Base-by-base conservation (phyloP, 2,329 filamentous ascomycete genomes). In the Cercospora sojina region DNA sequence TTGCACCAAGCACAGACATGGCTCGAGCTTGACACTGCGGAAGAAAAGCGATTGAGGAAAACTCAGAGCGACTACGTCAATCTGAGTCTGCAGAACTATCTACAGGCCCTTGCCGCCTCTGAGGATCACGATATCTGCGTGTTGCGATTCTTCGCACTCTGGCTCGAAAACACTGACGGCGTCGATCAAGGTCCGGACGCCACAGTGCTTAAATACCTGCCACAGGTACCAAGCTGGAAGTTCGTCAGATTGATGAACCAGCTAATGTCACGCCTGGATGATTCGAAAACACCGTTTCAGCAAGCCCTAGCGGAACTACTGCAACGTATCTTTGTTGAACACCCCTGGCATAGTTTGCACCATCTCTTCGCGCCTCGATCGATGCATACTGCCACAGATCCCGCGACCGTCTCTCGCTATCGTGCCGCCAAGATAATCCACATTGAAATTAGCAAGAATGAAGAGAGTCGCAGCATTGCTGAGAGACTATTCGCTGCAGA, bases 301-400 rank as follows among this genome's bases (percentile, higher is more conserved):
- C 84, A 83, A 47, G 83, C 94, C 1, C 82, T 99, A 1, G 86
- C 88, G 60, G 83, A 84, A 1, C 81, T 99, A 18, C 88, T 98
- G 3, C 87, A 88, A 74, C 89, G 88, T 8, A 97, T 99, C 64
- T 98, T 94, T 75, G 84, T 86, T 10, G 93, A 99, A 65, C 95
- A 99, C 79, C 96, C 95, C 0, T 97, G 93, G 77, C 96, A 99
- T 76, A 93, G 93, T 58, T 94, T 98, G 88, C 96, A 99, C 77
- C 93, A 98, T 73, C 92, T 99, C 49, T 97, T 94, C 83, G 91
- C 93, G n/a, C 64, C 66, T 5, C 31, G 57, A 2, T 89, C 90
- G 23, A 88, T 87, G 53, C 91, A 64, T 20, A 29, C 49, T 89
- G 73, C 78, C 72, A 41, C 63, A 13, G 94, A 97, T 71, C 87